phyloP scores from a whole-genome alignment of 1,139 yeast species.

The Lodderomyces oxycetoniae region DNA sequence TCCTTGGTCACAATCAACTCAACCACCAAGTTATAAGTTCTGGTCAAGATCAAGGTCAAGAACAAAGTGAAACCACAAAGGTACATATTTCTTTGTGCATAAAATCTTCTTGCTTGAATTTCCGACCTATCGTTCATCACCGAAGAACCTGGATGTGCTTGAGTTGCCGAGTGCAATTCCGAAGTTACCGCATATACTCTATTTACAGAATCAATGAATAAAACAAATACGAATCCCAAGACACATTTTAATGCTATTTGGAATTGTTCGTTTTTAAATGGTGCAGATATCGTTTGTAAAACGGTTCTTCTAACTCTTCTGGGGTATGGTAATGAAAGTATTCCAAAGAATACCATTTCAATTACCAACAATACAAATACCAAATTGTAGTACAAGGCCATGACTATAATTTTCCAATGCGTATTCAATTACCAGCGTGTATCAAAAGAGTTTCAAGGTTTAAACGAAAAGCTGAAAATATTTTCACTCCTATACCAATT shows the following conservation, averaged over 20 bases:
- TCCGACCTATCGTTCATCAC: conserved; percentile 63
- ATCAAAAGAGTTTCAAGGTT: not conserved
- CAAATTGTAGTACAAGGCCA: conserved; percentile 72
- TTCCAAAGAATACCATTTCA: conserved; percentile 78
- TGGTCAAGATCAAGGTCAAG: conserved; percentile 74
- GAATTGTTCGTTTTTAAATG: conserved; percentile 67
- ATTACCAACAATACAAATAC: conserved; percentile 70
- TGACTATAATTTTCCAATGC: too few species aligned
- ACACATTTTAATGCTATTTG: conserved; percentile 78
- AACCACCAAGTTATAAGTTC: conserved; percentile 81
- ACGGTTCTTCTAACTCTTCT: conserved; percentile 65
- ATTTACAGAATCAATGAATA: conserved; percentile 86
- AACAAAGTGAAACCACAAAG: conserved; percentile 94
- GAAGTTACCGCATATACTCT: conserved; percentile 68
- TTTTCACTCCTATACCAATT: not conserved
- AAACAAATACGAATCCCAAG: conserved; percentile 74
- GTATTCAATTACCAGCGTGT: not conserved
- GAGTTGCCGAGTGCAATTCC: conserved; percentile 41
- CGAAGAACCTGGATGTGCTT: conserved; percentile 14
- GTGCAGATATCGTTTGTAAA: conserved; percentile 58
- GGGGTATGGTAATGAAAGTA: conserved; percentile 85
- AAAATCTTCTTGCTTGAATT: conserved; percentile 83
- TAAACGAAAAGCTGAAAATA: not conserved
- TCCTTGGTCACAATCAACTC: conserved; percentile 63
- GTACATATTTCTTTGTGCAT: conserved; percentile 95